Conservation (phyloP, 306 rosid species). For the Astragalus membranaceus region DNA sequence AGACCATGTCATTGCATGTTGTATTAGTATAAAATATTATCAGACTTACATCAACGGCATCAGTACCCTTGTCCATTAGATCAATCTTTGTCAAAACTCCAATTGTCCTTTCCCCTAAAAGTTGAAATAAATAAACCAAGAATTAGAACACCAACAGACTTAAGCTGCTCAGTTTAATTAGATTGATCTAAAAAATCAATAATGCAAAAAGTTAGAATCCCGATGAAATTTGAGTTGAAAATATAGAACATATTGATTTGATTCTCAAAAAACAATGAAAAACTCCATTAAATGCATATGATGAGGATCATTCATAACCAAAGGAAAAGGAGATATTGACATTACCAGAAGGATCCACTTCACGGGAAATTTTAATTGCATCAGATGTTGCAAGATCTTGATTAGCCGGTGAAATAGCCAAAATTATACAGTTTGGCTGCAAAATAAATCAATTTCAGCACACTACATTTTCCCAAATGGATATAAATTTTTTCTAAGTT, state of each 20-base stretch:
- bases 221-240: not conserved
- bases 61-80: conserved; percentile 98
- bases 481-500: not conserved
- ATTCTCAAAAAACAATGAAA: not conserved
- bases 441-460: conserved; percentile 24
- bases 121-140: conserved; percentile 13
- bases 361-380: conserved; percentile 94
- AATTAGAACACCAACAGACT: conserved; percentile 11
- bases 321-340: not conserved
- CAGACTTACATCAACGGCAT: conserved; percentile 88
- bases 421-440: conserved; percentile 94
- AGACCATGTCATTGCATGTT: conserved; percentile 1
- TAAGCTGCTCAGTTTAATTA: not conserved
- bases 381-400: conserved; percentile 99
- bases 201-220: not conserved
- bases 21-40: not conserved
- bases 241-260: not conserved
- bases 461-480: not conserved
- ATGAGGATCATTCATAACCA: not conserved
- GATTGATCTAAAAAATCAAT: not conserved
- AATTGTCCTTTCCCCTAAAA: conserved; percentile 82
- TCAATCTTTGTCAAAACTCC: conserved; percentile 98
- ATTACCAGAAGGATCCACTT: conserved; percentile 92
- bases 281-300: not conserved
- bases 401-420: conserved; percentile 95